A percentile compares a stretch with the other conserved stretches of the same genome.
Conservation (phyloP, 495 filamentous ascomycete species). For the Trichoderma gamsii region DNA sequence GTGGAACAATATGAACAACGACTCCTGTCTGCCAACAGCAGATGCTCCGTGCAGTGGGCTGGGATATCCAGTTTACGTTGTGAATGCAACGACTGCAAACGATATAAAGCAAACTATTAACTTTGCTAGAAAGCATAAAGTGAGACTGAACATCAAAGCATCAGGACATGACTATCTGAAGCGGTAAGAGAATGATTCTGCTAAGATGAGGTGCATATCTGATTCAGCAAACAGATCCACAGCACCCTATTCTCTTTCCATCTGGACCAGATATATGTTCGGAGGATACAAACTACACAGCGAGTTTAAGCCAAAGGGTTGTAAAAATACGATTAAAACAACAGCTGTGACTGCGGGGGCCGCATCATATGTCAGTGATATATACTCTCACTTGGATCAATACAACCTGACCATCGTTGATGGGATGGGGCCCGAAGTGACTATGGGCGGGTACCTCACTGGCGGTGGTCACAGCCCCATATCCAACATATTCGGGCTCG, state of each 20-base stretch:
- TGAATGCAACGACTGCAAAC: too few species aligned
- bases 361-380: slow-evolving; percentile 38
- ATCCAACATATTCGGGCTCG: slow-evolving; percentile 46
- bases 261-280: slow-evolving; percentile 36
- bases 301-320: too few species aligned
- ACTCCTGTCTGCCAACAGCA: too few species aligned
- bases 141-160: slow-evolving; percentile 40
- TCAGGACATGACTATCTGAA: slow-evolving; percentile 36
- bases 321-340: too few species aligned
- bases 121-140: slow-evolving; percentile 33
- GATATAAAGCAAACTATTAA: too few species aligned
- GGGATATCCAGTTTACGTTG: too few species aligned
- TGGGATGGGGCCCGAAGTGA: slow-evolving; percentile 42
- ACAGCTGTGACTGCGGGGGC: slow-evolving; percentile 33
- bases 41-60: too few species aligned
- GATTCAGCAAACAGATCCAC: slow-evolving; percentile 29
- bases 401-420: slow-evolving; percentile 38
- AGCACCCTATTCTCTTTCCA: slow-evolving; percentile 46
- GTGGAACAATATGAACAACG: too few species aligned
- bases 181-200: slow-evolving; percentile 16
- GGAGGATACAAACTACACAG: too few species aligned
- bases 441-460: slow-evolving; percentile 44
- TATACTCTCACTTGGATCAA: slow-evolving; percentile 30
- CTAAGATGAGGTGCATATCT: neutral
- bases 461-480: slow-evolving; percentile 56